Evolutionary conservation across 1,139 yeast genomes (phyloP), one percentile per base, ranked within the genome.

Genomic region (Protomyces lactucae-debilis): DNA sequence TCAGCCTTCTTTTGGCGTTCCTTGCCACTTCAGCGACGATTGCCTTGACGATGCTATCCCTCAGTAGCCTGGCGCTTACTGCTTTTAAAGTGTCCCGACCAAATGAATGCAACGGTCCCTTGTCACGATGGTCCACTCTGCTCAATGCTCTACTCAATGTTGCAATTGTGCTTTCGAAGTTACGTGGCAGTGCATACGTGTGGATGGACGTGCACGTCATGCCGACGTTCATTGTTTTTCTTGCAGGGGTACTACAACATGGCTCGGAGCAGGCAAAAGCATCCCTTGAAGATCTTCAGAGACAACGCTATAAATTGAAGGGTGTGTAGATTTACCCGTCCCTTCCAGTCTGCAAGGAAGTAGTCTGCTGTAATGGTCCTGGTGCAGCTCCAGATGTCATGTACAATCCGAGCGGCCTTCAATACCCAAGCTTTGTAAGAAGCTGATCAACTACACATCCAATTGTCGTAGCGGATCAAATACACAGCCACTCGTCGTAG

Each of bases 11-110:
- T 2, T 28, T 51, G 14, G 56, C 40, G 5, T 37, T n/a, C 16
- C 8, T 36, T 8, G n/a, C 25, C 32, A 52, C 23, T 6, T 4
- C 32, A 10, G n/a, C 36, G 23, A 25, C 28, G 18, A 14, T 52
- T 10, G 6, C 39, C 43, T 23, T 57, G 21, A 57, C 52, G 16
- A 23, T 25, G 12, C 52, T 59, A n/a, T 52, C 63, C 9, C 28
- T 59, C 12, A 45, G 52, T 35, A 59, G 63, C 39, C 57, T 59
- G 2, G 57, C 43, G 12, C 14, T 59, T 39, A 59, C 63, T 12
- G 36, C 52, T 8, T 48, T 57, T 36, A 32, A 40, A 3, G 3
- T n/a, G 39, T 43, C 12, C 14, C 25, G 32, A 10, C 6, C 40
- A 21, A 28, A 28, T 5, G 8, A 1, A 6, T 6, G 32, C 8